Base-by-base conservation (phyloP, 495 filamentous ascomycete genomes). In the Chaetomium cochliodes region DNA sequence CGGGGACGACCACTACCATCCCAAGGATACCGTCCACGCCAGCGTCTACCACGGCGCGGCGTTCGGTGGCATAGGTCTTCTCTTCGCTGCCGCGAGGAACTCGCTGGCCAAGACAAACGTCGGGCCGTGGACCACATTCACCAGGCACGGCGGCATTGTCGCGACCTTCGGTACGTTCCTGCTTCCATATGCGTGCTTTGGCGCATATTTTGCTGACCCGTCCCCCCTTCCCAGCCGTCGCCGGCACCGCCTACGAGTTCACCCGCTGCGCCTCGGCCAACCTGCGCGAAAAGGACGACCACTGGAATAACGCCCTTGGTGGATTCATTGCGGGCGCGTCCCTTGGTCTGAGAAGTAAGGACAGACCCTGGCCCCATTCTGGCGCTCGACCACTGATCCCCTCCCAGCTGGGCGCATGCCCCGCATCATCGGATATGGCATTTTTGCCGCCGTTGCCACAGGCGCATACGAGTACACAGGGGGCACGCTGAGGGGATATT, bases 211-310 rank as follows among this genome's bases (percentile, higher is more conserved):
- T 60, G 85, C 70, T 72, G 59, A 77, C 28, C 25, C 5, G 44
- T 25, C 60, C 57, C 66, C 28, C 20, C 5, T 44, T 33, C 60
- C 57, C 65, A 96, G 92, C 88, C 72, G 90, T 88, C n/a, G 86
- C 91, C 78, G 90, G 90, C 62, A 87, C 87, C 68, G 83, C 87
- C 56, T 97, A 91, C 76, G 84, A 85, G 70, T 98, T 98, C 77
- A 80, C 87, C 18, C 71, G 66, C 42, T 62, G 67, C 25, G 78
- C 79, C 22, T 63, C 77, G 15, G 78, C 80, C 50, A 82, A 82
- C 69, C 70, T 82, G 44, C 77, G 80, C 67, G 72, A 80, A 63
- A 79, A 74, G 71, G 75, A 80, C 39, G 80, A 82, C 54, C 59
- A 66, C 51, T 70, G 70, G 57, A 80, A 81, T 67, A 37, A 69